Evolutionary conservation across 257 asterid genomes (phyloP).

Genomic region (Ballota nigra): DNA sequence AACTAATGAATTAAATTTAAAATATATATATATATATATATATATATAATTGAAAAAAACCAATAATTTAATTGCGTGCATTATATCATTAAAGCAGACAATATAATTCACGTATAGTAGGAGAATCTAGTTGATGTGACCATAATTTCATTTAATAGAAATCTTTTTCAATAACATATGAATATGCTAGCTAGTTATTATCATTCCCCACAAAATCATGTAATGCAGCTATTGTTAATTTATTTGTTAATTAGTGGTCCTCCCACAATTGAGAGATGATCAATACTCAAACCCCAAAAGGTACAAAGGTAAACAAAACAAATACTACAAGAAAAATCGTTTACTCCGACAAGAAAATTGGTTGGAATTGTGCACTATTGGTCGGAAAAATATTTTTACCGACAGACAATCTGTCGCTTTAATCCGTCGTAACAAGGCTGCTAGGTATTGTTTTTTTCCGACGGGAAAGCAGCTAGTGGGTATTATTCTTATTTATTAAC

Average conservation of each 20-base stretch:
- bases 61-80: background rate
- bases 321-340: too few species aligned
- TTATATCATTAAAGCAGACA: background rate
- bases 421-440: too few species aligned
- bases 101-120: background rate
- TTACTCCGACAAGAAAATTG: too few species aligned
- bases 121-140: slow-evolving; percentile 33
- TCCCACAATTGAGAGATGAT: background rate
- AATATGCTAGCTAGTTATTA: slow-evolving; percentile 7
- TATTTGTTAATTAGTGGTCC: slow-evolving; percentile 16
- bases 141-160: background rate
- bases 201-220: background rate
- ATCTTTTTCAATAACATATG: slow-evolving; percentile 9
- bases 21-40: too few species aligned
- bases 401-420: too few species aligned
- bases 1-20: background rate
- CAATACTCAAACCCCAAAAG: background rate
- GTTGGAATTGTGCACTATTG: too few species aligned
- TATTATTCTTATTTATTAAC: too few species aligned
- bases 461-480: too few species aligned
- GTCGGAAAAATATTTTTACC: too few species aligned
- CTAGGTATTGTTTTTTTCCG: too few species aligned
- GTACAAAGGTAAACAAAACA: too few species aligned
- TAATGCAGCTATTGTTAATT: background rate
- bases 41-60: background rate